Conservation (phyloP, 2,329 filamentous ascomycete species). For the Fusarium globosum region DNA sequence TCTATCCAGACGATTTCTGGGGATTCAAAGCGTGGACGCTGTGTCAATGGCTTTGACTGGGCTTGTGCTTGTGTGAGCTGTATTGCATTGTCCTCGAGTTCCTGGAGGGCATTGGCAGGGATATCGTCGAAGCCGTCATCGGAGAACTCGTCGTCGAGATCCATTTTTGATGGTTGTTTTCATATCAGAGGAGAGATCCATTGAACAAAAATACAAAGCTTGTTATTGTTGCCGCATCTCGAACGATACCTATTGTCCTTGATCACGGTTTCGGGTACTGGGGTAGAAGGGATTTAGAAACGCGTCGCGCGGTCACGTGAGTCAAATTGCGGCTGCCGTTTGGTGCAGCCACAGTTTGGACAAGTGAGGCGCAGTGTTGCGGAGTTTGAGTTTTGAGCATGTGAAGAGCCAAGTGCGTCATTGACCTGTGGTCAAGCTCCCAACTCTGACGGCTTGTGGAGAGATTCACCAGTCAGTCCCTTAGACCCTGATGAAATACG, state of each 20-base stretch:
- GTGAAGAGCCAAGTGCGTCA: slow-evolving; percentile 43
- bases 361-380: slow-evolving; percentile 18
- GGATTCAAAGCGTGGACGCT: slow-evolving; percentile 41
- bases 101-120: slow-evolving; percentile 66
- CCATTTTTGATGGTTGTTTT: slow-evolving; percentile 46
- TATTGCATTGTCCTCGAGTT: slow-evolving; percentile 73
- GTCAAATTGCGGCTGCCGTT: background rate
- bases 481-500: background rate
- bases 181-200: slow-evolving; percentile 29
- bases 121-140: slow-evolving; percentile 73
- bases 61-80: slow-evolving; percentile 63
- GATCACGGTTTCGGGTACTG: slow-evolving; percentile 18
- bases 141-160: slow-evolving; percentile 69
- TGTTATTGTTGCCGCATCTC: slow-evolving; percentile 7
- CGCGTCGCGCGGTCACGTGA: slow-evolving; percentile 49
- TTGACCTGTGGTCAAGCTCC: slow-evolving; percentile 25
- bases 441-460: slow-evolving; percentile 7
- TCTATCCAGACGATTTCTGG: slow-evolving; percentile 60
- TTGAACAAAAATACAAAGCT: slow-evolving; percentile 25
- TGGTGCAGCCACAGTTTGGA: background rate
- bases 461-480: background rate
- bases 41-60: slow-evolving; percentile 40
- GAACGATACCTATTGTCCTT: background rate
- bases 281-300: slow-evolving; percentile 8
- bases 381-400: slow-evolving; percentile 35